A percentile compares a stretch with the other conserved stretches of the same genome.
These are phyloP conservation scores for Bruguiera sexangula DNA, from an alignment of 345 rosid genomes.

Conservation along the genomic window DNA sequence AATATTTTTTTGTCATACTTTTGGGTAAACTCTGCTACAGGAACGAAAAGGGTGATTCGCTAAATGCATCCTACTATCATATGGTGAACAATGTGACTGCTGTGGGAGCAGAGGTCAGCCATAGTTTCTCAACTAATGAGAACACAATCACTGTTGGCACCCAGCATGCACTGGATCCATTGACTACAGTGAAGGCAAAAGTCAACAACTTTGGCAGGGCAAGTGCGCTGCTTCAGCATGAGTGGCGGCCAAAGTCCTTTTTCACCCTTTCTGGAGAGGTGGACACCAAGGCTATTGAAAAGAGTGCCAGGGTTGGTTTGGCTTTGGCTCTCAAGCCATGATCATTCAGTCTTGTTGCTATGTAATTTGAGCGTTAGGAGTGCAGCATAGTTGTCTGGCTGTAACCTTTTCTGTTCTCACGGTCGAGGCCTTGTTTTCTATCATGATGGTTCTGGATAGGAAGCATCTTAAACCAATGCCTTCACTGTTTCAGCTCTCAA, in stretches of 20 bases:
- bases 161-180: constrained; percentile 69
- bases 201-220: constrained; percentile 67
- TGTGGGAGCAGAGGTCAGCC: constrained; percentile 80
- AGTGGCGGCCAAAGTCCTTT: constrained; percentile 80
- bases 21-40: constrained; percentile 27
- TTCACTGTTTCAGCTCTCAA: constrained; percentile 5
- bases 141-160: constrained; percentile 74
- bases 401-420: constrained; percentile 4
- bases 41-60: constrained; percentile 70
- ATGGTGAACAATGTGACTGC: constrained; percentile 54
- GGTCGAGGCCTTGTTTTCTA: constrained; percentile 16
- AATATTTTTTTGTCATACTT: no score
- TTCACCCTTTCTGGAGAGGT: constrained; percentile 84
- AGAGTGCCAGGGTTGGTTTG: constrained; percentile 80
- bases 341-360: background rate
- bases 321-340: constrained; percentile 85
- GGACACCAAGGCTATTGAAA: constrained; percentile 77
- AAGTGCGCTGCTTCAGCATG: constrained; percentile 82
- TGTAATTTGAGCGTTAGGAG: constrained; percentile 9
- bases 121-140: constrained; percentile 67
- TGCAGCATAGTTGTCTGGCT: constrained; percentile 20
- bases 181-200: constrained; percentile 72
- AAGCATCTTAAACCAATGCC: constrained; percentile 18
- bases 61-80: constrained; percentile 78
- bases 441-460: constrained; percentile 24